Percentiles rank a stretch among this genome's conserved stretches.
phyloP scores from a whole-genome alignment of 2,329 filamentous ascomycete species.

The Paramyrothecium sp. region DNA sequence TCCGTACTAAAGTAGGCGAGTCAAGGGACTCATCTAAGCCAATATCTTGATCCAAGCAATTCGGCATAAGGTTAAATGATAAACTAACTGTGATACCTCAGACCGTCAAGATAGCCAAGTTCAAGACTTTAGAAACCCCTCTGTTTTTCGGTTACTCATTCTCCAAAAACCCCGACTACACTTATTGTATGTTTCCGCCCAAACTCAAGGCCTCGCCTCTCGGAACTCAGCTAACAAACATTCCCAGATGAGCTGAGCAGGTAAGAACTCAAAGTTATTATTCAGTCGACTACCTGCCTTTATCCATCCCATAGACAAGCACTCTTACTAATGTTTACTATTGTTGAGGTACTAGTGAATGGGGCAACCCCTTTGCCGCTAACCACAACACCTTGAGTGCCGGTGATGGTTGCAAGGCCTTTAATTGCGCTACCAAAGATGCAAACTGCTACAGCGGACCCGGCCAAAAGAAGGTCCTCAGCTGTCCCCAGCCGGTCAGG shows the following conservation, averaged over 20 bases:
- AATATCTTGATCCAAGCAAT: background rate
- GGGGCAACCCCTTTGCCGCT: slow-evolving; percentile 37
- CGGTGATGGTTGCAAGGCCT: slow-evolving; percentile 33
- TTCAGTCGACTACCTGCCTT: background rate
- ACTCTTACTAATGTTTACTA: background rate
- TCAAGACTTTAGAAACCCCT: slow-evolving; percentile 31
- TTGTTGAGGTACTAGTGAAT: slow-evolving; percentile 18
- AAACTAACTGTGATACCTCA: background rate
- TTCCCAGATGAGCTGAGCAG: slow-evolving; percentile 37
- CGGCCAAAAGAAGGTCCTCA: slow-evolving; percentile 33
- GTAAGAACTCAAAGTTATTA: slow-evolving; percentile 6
- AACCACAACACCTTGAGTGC: slow-evolving; percentile 34
- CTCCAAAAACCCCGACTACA: slow-evolving; percentile 28
- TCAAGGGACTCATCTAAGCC: too few relatives aligned
- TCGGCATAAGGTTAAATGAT: background rate
- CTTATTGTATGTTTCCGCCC: slow-evolving; percentile 33
- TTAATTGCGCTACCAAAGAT: slow-evolving; percentile 34
- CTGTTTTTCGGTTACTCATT: slow-evolving; percentile 44
- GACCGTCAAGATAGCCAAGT: slow-evolving; percentile 40
- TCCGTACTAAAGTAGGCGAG: background rate
- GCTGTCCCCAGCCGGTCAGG: slow-evolving; percentile 38
- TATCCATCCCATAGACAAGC: background rate
- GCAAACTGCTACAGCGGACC: slow-evolving; percentile 38
- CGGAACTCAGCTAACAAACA: slow-evolving; percentile 3
- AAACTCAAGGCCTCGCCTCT: background rate